Evolutionary conservation across 129 eudicot species (phyloP), one percentile per base, ranked within the genome.

Genomic region (Flaveria bidentis): DNA sequence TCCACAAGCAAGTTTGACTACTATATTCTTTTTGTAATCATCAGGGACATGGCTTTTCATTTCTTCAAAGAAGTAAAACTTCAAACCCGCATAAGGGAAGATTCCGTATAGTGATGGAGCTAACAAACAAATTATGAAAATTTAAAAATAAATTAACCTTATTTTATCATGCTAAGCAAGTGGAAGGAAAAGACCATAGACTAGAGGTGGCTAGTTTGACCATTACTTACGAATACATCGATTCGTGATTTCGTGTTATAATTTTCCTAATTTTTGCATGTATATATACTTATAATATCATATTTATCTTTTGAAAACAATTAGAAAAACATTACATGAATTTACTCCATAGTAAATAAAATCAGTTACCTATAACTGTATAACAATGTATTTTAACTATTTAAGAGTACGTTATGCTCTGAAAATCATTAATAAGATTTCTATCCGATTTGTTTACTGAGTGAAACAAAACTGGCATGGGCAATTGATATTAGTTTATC

Each of bases 61-160:
- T 79, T 91, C 90, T 64, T 94, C 98, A 18, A 85, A 94, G 82
- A 94, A 94, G 84, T 91, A 94, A 81, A 94, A 94, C 80, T 94
- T 94, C 90, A 94, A 80, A 39, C 98, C 98, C 60, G 98, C 86
- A 46, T 94, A 94, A 5, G 98, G 98, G 80, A 93, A 90, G 75
- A 93, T 93, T 30, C 97, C 98, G 52, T 90, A 88, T 17, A 93
- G 88, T 55, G 98, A 93, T 55, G 98, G 98, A 78, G 96, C 98
- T 93, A 90, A 79, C 61, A 84, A 28, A 20, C 69, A 20, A 41
- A 76, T 33, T 22, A 18, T 17, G 20, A 7, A 67, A 52, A 53
- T 58, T 53, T 75, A 33, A 63, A 62, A 73, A 44, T 11, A 26
- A 51, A 64, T 20, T 17, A 64, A 52, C 4, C 50, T 23, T 72